A percentile compares a stretch with the other conserved stretches of the same genome.
Evolutionary conservation across 2,329 filamentous ascomycete genomes (phyloP).

Genomic region (Metarhizium sp.): DNA sequence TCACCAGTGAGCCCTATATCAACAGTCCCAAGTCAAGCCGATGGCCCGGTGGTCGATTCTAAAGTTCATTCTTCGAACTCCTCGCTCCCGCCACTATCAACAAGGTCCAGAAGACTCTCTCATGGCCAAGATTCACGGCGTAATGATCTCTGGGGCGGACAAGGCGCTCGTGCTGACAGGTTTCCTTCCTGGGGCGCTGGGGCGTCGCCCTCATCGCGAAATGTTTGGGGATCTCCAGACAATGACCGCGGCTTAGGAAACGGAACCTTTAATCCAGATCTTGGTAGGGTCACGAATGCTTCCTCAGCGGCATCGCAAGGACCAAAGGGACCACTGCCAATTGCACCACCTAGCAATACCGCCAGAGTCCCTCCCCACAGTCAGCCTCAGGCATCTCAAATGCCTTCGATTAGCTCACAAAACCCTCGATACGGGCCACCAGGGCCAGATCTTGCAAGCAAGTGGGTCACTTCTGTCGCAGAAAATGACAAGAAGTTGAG

Average conservation of each 20-base stretch:
- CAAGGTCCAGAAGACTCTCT: constrained; percentile 17
- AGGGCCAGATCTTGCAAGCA: constrained; percentile 25
- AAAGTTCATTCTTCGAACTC: constrained; percentile 10
- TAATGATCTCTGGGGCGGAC: constrained; percentile 27
- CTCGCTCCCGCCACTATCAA: constrained; percentile 8
- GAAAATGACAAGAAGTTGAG: constrained; percentile 37
- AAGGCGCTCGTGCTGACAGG: constrained; percentile 34
- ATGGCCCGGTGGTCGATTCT: constrained; percentile 3
- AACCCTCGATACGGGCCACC: constrained; percentile 17
- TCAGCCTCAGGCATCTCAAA: constrained; percentile 18
- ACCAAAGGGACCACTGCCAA: constrained; percentile 34
- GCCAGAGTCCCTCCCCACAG: neutral
- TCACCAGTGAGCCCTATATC: neutral
- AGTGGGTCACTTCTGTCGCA: constrained; percentile 33
- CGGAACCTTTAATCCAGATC: constrained; percentile 61
- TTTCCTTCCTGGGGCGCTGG: constrained; percentile 40
- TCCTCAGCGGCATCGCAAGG: constrained; percentile 21
- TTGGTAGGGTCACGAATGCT: constrained; percentile 39
- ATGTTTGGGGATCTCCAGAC: constrained; percentile 68
- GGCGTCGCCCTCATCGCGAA: constrained; percentile 38
- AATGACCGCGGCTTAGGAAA: constrained; percentile 66
- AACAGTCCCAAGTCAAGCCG: neutral
- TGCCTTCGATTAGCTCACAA: constrained; percentile 19
- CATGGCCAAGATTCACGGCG: constrained; percentile 24
- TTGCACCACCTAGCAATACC: constrained; percentile 25